phyloP scores from a whole-genome alignment of 768 basidiomycete genomes.

The Sporobolomyces phaffii region DNA sequence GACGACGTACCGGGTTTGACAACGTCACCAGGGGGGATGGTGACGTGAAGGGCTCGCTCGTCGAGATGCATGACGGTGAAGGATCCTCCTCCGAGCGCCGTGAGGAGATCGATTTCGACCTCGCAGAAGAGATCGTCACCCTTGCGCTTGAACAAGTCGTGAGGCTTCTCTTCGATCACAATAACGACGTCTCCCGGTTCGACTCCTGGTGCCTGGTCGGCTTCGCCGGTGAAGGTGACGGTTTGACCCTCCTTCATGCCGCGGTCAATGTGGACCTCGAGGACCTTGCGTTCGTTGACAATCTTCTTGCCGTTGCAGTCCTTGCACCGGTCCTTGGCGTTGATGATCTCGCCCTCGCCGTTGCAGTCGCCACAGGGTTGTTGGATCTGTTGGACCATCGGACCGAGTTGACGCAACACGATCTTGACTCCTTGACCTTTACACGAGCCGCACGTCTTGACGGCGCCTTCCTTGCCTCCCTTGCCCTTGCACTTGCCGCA shows the following conservation, averaged over 20 bases:
- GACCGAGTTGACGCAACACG: constrained; percentile 92
- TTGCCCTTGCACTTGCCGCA: constrained; percentile 91
- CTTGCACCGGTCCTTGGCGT: constrained; percentile 82
- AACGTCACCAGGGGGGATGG: constrained; percentile 76
- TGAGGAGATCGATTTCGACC: constrained; percentile 85
- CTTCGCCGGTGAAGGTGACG: constrained; percentile 80
- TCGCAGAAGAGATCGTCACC: constrained; percentile 81
- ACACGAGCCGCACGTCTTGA: constrained; percentile 69
- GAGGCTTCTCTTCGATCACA: constrained; percentile 85
- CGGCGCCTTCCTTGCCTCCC: constrained; percentile 95
- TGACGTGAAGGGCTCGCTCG: constrained; percentile 77
- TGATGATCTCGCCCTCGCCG: constrained; percentile 92
- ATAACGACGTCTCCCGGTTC: constrained; percentile 92
- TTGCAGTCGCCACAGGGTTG: constrained; percentile 87
- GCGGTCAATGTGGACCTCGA: constrained; percentile 97
- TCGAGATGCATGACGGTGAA: constrained; percentile 89
- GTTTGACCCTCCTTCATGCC: constrained; percentile 94
- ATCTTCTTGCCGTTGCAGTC: constrained; percentile 94
- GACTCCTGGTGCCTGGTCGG: constrained; percentile 81
- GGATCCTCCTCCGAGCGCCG: constrained; percentile 84
- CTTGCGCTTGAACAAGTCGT: constrained; percentile 78
- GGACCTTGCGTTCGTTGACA: constrained; percentile 84
- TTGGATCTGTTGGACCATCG: constrained; percentile 99
- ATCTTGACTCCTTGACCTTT: constrained; percentile 84
- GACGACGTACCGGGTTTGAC: constrained; percentile 73